These are phyloP conservation scores for Dothideomycetes sp. DNA, from an alignment of 2,329 filamentous ascomycete species.

Conservation along the genomic window DNA sequence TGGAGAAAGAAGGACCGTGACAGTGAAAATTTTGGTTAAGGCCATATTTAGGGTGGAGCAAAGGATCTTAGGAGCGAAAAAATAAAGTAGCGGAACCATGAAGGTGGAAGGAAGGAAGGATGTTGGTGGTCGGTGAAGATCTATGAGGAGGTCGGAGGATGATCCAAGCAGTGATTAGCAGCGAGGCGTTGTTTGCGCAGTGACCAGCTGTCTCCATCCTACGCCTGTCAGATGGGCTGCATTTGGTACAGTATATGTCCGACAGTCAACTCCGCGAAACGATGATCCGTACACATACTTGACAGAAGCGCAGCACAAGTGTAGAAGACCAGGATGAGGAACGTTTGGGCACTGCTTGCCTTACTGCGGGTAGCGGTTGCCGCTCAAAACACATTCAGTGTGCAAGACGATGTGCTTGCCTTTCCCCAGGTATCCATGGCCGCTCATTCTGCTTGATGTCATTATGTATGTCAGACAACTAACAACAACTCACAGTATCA, in stretches of 20 bases:
- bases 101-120: background rate
- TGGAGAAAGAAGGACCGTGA: too few species aligned
- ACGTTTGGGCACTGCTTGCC: conserved; percentile 40
- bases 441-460: conserved; percentile 3
- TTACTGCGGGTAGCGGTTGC: conserved; percentile 41
- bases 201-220: conserved; percentile 6
- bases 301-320: too few species aligned
- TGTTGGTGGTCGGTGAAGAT: background rate
- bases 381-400: conserved; percentile 61
- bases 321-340: conserved; percentile 30
- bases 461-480: background rate
- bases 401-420: conserved; percentile 78
- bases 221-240: too few species aligned
- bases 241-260: too few species aligned
- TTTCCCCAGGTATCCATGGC: conserved; percentile 62
- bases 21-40: too few species aligned
- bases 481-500: conserved; percentile 55
- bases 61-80: background rate
- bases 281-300: too few species aligned
- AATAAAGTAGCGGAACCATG: background rate
- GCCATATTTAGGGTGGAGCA: too few species aligned
- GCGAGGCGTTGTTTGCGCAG: too few species aligned
- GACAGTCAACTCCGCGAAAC: too few species aligned
- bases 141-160: too few species aligned
- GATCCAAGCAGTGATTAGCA: too few species aligned